These are phyloP conservation scores for Gentiana dahurica DNA, from an alignment of 257 asterid genomes.

Conservation along the genomic window DNA sequence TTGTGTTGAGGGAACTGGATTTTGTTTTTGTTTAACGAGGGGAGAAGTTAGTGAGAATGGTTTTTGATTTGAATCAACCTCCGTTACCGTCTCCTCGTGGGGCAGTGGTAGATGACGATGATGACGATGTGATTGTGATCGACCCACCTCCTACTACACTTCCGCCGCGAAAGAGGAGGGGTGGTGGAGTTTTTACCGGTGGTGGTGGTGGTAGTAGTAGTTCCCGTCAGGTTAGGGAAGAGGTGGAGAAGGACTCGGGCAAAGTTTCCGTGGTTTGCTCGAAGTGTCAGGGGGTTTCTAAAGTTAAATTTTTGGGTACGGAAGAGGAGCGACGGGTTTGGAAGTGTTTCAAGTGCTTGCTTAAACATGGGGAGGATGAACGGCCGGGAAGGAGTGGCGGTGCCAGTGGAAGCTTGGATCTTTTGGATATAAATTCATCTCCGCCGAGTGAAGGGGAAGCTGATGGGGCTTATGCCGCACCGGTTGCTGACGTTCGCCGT, in stretches of 20 bases:
- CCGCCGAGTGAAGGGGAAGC: constrained; percentile 63
- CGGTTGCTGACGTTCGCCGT: constrained; percentile 23
- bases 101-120: constrained; percentile 11
- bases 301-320: constrained; percentile 24
- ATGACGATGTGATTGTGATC: constrained; percentile 21
- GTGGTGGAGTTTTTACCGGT: neutral
- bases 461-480: constrained; percentile 15
- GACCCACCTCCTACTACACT: constrained; percentile 10
- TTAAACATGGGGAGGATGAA: constrained; percentile 13
- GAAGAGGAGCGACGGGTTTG: constrained; percentile 32
- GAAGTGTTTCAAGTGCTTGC: constrained; percentile 62
- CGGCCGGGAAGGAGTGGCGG: constrained; percentile 14
- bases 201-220: neutral
- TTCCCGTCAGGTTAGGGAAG: neutral
- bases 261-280: constrained; percentile 25
- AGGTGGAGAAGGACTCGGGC: neutral
- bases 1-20: neutral
- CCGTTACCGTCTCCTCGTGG: constrained; percentile 66
- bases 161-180: neutral
- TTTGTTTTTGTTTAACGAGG: constrained; percentile 9
- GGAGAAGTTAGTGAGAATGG: constrained; percentile 31
- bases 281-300: constrained; percentile 35
- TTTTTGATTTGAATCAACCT: constrained; percentile 63
- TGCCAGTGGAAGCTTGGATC: constrained; percentile 27
- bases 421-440: constrained; percentile 51